Base-by-base conservation (phyloP, 1,284 basidiomycete species). In the Ceratobasidium sp. region DNA sequence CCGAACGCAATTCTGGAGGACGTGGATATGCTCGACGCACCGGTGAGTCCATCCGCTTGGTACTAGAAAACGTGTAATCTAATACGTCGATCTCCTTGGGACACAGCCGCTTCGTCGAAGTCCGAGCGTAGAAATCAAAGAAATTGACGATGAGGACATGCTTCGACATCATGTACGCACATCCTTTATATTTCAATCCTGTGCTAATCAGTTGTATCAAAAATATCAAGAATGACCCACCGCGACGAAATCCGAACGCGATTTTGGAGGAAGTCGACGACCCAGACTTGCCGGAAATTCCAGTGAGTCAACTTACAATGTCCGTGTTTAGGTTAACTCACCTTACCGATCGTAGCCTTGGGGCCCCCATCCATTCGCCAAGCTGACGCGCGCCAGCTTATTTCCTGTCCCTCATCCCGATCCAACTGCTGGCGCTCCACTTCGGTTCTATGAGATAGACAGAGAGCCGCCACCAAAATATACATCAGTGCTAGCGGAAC, bases 391-490 rank as follows among this genome's bases (percentile, higher is more conserved):
- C 10, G 20, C 52, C n/a, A 23, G 7, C 3, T 23, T 56, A 26
- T 26, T 23, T 10, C n/a, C 52, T 12, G 64, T 48, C 10, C 13
- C 17, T 6, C 64, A 66, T 28, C 40, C 40, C n/a, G 64, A 66
- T 28, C 64, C 64, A 46, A 66, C 64, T 2, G 64, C 64, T 26
- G 67, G 67, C n/a, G 52, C 26, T 1, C 52, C 52, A 15, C 23
- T 54, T 15, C 26, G 50, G 33, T 69, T 50, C 17, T 28, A 56
- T 5, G 52, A 52, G 23, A 26, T 56, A 50, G 33, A 56, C 5
- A 54, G 28, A 23, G 44, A 28, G 10, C 17, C 26, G 7, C n/a
- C 28, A 9, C 48, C 48, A 13, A 17, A 26, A 15, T 68, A 68
- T 38, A 28, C n/a, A n/a, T 20, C 66, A 6, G 33, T 52, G 48